These are phyloP conservation scores for Tilletiopsis washingtonensis DNA, from an alignment of 1,284 basidiomycete genomes.

Conservation along the genomic window DNA sequence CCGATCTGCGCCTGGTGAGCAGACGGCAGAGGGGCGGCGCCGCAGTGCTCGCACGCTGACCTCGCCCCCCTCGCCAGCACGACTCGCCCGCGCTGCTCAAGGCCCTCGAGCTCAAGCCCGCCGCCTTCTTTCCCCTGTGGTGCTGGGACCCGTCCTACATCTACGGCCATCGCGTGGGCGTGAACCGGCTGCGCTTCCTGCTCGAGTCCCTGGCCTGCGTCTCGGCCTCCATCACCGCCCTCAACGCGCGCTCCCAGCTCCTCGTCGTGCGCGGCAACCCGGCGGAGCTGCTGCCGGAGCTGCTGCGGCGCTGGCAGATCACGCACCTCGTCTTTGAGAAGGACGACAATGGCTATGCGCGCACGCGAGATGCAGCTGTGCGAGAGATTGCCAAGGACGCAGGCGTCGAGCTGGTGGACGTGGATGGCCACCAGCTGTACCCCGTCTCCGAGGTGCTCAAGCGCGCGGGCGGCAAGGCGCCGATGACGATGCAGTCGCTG, in stretches of 20 bases:
- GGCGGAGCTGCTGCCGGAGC: constrained; percentile 48
- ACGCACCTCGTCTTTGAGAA: constrained; percentile 51
- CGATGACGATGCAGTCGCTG: constrained; percentile 25
- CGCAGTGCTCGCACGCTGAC: too few species aligned
- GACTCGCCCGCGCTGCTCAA: constrained; percentile 52
- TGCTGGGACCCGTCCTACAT: constrained; percentile 46
- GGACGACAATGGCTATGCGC: constrained; percentile 17
- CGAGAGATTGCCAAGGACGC: constrained; percentile 17
- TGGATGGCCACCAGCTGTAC: constrained; percentile 29
- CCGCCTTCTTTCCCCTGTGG: constrained; percentile 51
- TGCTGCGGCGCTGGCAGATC: constrained; percentile 52
- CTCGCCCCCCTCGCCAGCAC: too few species aligned
- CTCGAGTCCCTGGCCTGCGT: constrained; percentile 50
- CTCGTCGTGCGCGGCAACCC: constrained; percentile 53
- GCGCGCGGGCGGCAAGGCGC: constrained; percentile 25
- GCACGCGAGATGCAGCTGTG: constrained; percentile 18
- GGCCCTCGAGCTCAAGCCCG: constrained; percentile 49
- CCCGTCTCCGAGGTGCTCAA: constrained; percentile 26
- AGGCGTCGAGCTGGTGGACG: constrained; percentile 23
- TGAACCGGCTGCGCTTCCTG: constrained; percentile 53
- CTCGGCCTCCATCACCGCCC: constrained; percentile 47
- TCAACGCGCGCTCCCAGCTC: constrained; percentile 50
- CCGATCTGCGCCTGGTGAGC: constrained; percentile 53
- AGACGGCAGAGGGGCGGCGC: too few species aligned
- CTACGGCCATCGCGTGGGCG: constrained; percentile 51